Evolutionary conservation across 2,329 filamentous ascomycete species (phyloP), one percentile per base, ranked within the genome.

Genomic region (Colletotrichum orchidophilum): DNA sequence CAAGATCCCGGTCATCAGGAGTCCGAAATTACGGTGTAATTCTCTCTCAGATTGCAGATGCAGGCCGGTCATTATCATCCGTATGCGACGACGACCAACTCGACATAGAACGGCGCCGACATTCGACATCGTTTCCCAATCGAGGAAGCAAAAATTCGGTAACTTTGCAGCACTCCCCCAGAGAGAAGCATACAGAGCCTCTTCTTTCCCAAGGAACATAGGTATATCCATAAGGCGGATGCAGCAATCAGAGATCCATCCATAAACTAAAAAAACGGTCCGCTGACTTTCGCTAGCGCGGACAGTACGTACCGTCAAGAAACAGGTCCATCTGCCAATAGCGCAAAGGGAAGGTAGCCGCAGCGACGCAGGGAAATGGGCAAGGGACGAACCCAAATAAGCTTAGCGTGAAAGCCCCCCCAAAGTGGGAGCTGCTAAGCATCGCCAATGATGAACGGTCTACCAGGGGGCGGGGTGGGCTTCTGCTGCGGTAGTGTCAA

Each of bases 21-120:
- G 49, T 39, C 42, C 69, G 69, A 71, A 59, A 71, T 71, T 71
- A 59, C 64, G 53, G 69, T 63, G 53, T 63, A 50, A 62, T 58
- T 26, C 21, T n/a, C 31, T 53, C 57, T 26, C 58, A 59, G 68
- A 68, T 69, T 68, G 46, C 64, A 49, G 50, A 49, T 8, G 24
- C 26, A 57, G 29, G 29, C 24, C 27, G 21, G 27, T 13, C 12
- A n/a, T n/a, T n/a, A n/a, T 71, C 21, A 68, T 68, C 64, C 64
- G n/a, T 29, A 54, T 68, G 42, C 53, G 50, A 33, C 58, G 3
- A 12, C 24, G 7, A 5, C 21, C 49, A 57, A 5, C 15, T 21
- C 0, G 2, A 11, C 18, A n/a, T 1, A 11, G 9, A 46, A 21
- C 11, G 8, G 7, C 18, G 15, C 3, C 5, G 3, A 11, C 52